Evolutionary conservation across 352 stramenopile genomes (phyloP), one percentile per base, ranked within the genome.

Genomic region (Phytophthora capsici): DNA sequence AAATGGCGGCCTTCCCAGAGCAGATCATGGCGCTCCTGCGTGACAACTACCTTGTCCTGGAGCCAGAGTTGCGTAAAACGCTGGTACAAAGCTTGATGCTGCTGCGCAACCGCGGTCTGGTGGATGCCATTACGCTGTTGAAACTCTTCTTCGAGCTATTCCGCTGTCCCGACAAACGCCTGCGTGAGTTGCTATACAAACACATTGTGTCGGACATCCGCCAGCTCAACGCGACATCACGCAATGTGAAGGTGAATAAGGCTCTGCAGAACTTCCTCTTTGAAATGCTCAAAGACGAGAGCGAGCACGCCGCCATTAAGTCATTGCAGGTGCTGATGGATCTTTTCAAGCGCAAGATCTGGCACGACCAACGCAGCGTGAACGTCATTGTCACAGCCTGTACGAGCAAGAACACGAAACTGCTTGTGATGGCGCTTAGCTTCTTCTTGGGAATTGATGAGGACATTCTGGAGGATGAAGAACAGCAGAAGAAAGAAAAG

Each of bases 371-470:
- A 60, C 88, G 95, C 36, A 98, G 93, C 28, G 96, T 99, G 6
- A 99, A 99, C 61, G 97, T 99, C 17, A 96, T 99, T 26, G 97
- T 95, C 10, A 94, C 92, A 22, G 97, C 96, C 0, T 97, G 92
- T 43, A 87, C 78, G 17, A 89, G 80, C 64, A 91, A 90, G 73
- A 93, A 95, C 71, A 87, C 86, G 14, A 95, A 94, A 62, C 79
- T 97, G 45, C 66, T 94, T 7, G 89, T 96, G 36, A 92, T 97
- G 48, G 86, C 95, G 6, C 88, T 99, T 60, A 93, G 97, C 57
- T 99, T 99, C 79, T 99, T 99, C 78, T 78, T 99, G 17, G 97
- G 97, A 36, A 99, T 99, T 72, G 97, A 99, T 75, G 89, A 98
- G 22, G 93, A 98, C 55, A 99, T 99, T 76, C 80, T 98, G 13